These are phyloP conservation scores for Saccharomycopsis oosterbeekiorum DNA, from an alignment of 805 yeast species.

Conservation along the genomic window DNA sequence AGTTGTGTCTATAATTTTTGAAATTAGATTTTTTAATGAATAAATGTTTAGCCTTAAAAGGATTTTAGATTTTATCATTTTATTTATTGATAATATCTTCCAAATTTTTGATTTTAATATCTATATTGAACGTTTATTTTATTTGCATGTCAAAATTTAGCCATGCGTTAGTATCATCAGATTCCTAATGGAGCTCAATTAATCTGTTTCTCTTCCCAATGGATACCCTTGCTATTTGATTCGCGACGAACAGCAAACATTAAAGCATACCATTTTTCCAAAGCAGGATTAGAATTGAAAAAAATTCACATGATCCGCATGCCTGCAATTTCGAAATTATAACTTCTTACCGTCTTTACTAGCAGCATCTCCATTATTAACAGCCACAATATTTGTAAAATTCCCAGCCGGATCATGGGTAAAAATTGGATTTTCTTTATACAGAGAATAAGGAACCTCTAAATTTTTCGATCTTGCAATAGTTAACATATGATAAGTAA, in stretches of 20 bases:
- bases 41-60: not conserved
- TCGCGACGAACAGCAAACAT: constrained; percentile 6
- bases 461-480: constrained; percentile 6
- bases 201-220: constrained; percentile 14
- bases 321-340: constrained; percentile 11
- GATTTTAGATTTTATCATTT: not conserved
- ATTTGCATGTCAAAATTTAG: constrained; percentile 5
- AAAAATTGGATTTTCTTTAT: constrained; percentile 7
- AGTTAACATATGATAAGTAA: constrained; percentile 13
- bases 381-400: not conserved
- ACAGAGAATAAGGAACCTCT: constrained; percentile 8
- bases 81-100: not conserved
- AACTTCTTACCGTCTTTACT: not conserved
- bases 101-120: not conserved
- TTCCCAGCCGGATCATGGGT: constrained; percentile 14
- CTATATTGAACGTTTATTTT: not conserved
- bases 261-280: constrained; percentile 3
- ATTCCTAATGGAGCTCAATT: constrained; percentile 8
- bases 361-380: not conserved
- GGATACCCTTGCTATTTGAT: constrained; percentile 6
- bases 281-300: not conserved
- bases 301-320: constrained; percentile 7
- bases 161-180: constrained; percentile 6
- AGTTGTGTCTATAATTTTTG: constrained; percentile 2
- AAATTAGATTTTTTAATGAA: constrained; percentile 9